These are phyloP conservation scores for Saccharomyces paradoxus DNA, from an alignment of 805 yeast species.

Conservation along the genomic window DNA sequence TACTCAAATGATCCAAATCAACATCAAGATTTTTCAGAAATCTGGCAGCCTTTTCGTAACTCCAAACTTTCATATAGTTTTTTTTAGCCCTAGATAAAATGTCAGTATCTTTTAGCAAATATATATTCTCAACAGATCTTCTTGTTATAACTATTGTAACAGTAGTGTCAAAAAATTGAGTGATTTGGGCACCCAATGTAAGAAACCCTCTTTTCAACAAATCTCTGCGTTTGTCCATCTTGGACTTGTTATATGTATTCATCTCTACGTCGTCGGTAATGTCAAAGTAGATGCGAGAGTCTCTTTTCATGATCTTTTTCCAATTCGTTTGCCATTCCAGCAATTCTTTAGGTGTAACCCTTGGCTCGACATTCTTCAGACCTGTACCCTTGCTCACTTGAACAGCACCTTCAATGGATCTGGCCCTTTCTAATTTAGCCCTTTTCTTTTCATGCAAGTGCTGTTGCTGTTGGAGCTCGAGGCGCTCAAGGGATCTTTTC, in stretches of 20 bases:
- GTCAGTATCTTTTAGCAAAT: constrained; percentile 44
- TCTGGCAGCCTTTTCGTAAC: constrained; percentile 72
- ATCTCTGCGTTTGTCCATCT: constrained; percentile 23
- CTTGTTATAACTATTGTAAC: constrained; percentile 75
- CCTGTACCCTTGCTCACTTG: constrained; percentile 14
- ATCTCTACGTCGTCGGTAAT: constrained; percentile 30
- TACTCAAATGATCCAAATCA: constrained; percentile 25
- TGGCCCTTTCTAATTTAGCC: constrained; percentile 19
- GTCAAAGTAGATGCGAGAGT: constrained; percentile 56
- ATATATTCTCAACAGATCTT: constrained; percentile 38
- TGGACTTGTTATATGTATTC: constrained; percentile 13
- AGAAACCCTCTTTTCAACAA: constrained; percentile 27
- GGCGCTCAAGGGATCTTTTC: constrained; percentile 22
- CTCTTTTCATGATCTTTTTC: constrained; percentile 49
- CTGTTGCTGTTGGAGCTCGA: constrained; percentile 8
- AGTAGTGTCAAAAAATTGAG: constrained; percentile 48
- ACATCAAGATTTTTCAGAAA: constrained; percentile 62
- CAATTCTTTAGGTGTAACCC: constrained; percentile 33
- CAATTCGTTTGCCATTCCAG: constrained; percentile 58
- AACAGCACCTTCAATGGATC: constrained; percentile 33
- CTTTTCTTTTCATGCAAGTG: constrained; percentile 15
- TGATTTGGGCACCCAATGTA: constrained; percentile 47
- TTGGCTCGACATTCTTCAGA: constrained; percentile 14
- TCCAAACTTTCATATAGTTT: constrained; percentile 75
- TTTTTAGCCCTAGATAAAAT: constrained; percentile 55